A percentile compares a stretch with the other conserved stretches of the same genome.
Evolutionary conservation across 2,329 filamentous ascomycete species (phyloP).

Genomic region (Colletotrichum nymphaeae): DNA sequence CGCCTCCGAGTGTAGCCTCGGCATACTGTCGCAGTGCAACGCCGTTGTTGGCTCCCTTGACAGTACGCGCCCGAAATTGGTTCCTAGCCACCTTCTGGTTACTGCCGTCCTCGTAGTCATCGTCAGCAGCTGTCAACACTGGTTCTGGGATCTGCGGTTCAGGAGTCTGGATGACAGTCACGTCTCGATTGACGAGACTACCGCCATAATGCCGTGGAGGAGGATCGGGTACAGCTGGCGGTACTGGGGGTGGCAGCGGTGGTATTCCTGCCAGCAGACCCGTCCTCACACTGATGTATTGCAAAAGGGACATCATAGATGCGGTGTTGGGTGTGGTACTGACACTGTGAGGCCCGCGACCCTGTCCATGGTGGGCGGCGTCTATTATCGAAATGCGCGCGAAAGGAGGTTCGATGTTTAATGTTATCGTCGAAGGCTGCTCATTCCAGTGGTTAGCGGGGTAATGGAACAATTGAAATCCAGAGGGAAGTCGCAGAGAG

Average conservation of each 20-base stretch:
- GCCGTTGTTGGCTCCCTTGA: constrained; percentile 82
- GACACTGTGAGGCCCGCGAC: constrained; percentile 36
- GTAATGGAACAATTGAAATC: constrained; percentile 44
- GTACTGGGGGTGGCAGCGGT: constrained; percentile 21
- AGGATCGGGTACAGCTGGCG: constrained; percentile 31
- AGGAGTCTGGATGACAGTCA: constrained; percentile 35
- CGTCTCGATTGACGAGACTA: constrained; percentile 34
- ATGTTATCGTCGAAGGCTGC: constrained; percentile 25
- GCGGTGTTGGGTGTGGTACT: constrained; percentile 27
- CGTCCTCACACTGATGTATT: constrained; percentile 40
- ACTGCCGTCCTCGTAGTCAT: constrained; percentile 56
- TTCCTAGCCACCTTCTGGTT: constrained; percentile 85
- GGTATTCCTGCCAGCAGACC: constrained; percentile 33
- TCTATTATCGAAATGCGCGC: constrained; percentile 14
- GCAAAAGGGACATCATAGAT: constrained; percentile 35
- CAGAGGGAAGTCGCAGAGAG: neutral
- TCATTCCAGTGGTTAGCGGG: constrained; percentile 57
- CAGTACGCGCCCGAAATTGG: constrained; percentile 88
- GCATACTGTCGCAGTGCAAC: constrained; percentile 98
- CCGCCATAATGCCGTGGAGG: constrained; percentile 24
- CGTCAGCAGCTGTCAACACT: constrained; percentile 44
- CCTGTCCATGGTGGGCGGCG: constrained; percentile 27
- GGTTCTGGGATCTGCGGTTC: constrained; percentile 19
- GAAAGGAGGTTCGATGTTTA: constrained; percentile 27
- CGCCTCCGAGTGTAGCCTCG: constrained; percentile 94